These are phyloP conservation scores for Colletotrichum tabaci DNA, from an alignment of 2,329 filamentous ascomycete genomes.

Conservation along the genomic window DNA sequence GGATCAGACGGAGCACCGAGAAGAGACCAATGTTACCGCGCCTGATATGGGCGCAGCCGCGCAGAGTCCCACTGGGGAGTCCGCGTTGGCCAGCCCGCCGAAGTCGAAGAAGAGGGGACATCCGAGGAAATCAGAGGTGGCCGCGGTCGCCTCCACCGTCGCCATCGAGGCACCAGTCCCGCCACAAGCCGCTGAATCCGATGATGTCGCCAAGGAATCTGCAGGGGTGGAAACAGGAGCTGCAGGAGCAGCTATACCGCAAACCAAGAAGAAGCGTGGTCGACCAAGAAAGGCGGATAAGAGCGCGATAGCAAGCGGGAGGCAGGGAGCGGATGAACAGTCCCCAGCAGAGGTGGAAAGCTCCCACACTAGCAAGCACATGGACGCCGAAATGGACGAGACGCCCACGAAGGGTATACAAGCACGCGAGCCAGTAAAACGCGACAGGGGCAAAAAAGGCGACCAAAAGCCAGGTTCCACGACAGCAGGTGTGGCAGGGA, in stretches of 20 bases:
- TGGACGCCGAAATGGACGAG: neutral
- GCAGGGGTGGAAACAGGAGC: slow-evolving; percentile 18
- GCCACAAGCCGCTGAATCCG: neutral
- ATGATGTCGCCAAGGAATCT: slow-evolving; percentile 1
- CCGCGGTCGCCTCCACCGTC: neutral
- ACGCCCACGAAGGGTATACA: slow-evolving; percentile 1
- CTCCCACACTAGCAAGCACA: neutral
- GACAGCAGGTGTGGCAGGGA: slow-evolving; percentile 1
- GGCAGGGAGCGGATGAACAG: slow-evolving; percentile 17
- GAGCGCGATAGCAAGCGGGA: slow-evolving; percentile 29
- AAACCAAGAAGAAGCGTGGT: slow-evolving; percentile 50
- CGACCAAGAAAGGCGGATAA: slow-evolving; percentile 58
- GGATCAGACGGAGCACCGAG: slow-evolving; percentile 16
- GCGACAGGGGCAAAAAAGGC: neutral
- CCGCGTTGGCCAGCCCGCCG: neutral
- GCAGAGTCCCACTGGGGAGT: neutral
- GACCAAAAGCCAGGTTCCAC: slow-evolving; percentile 1
- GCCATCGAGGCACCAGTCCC: neutral
- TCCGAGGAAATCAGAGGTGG: slow-evolving; percentile 32
- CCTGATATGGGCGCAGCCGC: slow-evolving; percentile 21
- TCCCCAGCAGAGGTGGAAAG: neutral
- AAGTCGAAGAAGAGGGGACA: slow-evolving; percentile 42
- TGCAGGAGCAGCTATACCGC: slow-evolving; percentile 21
- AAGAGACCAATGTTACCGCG: neutral
- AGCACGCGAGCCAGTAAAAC: slow-evolving; percentile 2